These are phyloP conservation scores for Nakaseomyces sp. DNA, from an alignment of 1,139 yeast species.

Conservation along the genomic window DNA sequence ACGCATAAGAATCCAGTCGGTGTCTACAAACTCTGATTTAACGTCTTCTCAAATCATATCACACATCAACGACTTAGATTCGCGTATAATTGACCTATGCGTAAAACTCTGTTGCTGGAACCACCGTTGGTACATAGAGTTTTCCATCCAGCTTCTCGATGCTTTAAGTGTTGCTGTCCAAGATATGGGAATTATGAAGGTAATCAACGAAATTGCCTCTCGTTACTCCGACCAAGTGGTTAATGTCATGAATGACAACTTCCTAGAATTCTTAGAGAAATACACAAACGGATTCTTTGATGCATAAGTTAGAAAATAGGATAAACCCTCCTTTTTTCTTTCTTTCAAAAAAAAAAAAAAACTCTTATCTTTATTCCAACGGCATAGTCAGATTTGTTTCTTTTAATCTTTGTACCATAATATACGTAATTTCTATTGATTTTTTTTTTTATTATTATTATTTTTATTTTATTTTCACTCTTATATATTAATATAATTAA, in stretches of 20 bases:
- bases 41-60: constrained; percentile 33
- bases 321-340: too few species aligned
- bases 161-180: constrained; percentile 54
- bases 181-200: constrained; percentile 70
- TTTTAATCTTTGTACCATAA: too few species aligned
- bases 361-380: too few species aligned
- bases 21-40: constrained; percentile 19
- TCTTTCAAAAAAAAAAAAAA: too few species aligned
- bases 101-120: constrained; percentile 86
- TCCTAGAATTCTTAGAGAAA: constrained; percentile 23
- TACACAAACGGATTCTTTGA: constrained; percentile 27
- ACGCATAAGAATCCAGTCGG: constrained; percentile 22
- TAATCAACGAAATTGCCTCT: constrained; percentile 69
- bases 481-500: too few species aligned
- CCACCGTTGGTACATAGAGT: constrained; percentile 94
- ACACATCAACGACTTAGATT: constrained; percentile 46
- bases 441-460: too few species aligned
- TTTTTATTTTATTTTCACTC: too few species aligned
- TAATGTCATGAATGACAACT: constrained; percentile 30
- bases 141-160: constrained; percentile 56
- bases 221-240: constrained; percentile 44
- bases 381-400: too few species aligned
- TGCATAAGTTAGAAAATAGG: constrained; percentile 11
- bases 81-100: constrained; percentile 56
- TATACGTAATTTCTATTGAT: too few species aligned